These are phyloP conservation scores for Ogataea philodendri DNA, from an alignment of 805 yeast species.

Conservation along the genomic window DNA sequence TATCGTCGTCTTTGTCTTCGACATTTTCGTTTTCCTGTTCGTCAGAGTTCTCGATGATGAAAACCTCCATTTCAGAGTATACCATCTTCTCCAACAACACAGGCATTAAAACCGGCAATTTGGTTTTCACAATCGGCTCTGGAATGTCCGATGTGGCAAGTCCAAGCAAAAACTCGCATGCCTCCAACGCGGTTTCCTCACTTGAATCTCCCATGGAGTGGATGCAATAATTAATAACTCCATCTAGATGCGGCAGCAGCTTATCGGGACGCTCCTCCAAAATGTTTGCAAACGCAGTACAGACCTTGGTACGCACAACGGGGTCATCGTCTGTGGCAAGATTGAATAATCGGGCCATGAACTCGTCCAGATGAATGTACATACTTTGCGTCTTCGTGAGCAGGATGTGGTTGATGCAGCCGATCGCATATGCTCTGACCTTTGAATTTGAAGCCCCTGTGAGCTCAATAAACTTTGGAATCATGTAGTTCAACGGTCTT, in stretches of 20 bases:
- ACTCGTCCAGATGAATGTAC: conserved; percentile 61
- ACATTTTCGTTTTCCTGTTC: conserved; percentile 70
- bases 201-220: conserved; percentile 68
- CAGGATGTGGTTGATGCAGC: conserved; percentile 75
- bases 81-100: conserved; percentile 78
- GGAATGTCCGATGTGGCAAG: conserved; percentile 65
- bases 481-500: conserved; percentile 64
- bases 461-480: conserved; percentile 61
- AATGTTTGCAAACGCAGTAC: conserved; percentile 69
- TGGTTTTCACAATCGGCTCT: conserved; percentile 52
- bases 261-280: conserved; percentile 80
- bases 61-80: conserved; percentile 77
- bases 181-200: conserved; percentile 82
- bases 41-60: conserved; percentile 61
- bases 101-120: conserved; percentile 68
- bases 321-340: conserved; percentile 64
- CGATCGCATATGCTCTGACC: conserved; percentile 60
- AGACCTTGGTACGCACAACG: conserved; percentile 68
- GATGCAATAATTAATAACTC: conserved; percentile 80
- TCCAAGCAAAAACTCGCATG: conserved; percentile 85
- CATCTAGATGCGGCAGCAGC: conserved; percentile 73
- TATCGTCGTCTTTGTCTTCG: conserved; percentile 85
- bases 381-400: conserved; percentile 67
- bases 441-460: conserved; percentile 41
- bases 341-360: conserved; percentile 59